phyloP scores from a whole-genome alignment of 1,284 basidiomycete genomes.

The Irpex rosettiformis region DNA sequence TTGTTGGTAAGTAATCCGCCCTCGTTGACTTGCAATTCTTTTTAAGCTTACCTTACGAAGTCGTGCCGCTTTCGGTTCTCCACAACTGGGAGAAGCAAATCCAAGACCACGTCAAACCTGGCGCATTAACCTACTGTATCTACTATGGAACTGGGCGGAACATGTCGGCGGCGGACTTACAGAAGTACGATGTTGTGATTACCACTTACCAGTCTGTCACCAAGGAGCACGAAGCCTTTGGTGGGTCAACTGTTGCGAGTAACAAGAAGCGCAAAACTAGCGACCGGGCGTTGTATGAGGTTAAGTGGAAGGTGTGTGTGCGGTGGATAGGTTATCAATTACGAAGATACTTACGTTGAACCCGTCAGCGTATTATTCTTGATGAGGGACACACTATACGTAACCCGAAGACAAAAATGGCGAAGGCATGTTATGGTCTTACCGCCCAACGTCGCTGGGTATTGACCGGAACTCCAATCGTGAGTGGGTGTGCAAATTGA shows the following conservation, averaged over 20 bases:
- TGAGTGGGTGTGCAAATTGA: constrained; percentile 32
- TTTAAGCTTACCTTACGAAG: constrained; percentile 37
- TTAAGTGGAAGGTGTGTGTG: constrained; percentile 72
- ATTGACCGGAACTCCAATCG: constrained; percentile 84
- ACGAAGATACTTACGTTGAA: neutral
- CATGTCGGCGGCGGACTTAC: constrained; percentile 56
- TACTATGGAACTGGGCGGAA: constrained; percentile 74
- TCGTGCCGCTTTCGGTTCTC: constrained; percentile 82
- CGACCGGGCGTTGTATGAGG: constrained; percentile 52
- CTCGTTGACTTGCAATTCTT: too few species aligned
- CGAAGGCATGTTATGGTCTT: constrained; percentile 65
- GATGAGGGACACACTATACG: constrained; percentile 89
- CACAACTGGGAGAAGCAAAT: constrained; percentile 94
- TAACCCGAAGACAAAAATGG: constrained; percentile 84
- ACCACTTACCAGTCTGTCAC: constrained; percentile 82
- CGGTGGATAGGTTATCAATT: neutral
- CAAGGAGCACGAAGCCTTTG: constrained; percentile 40
- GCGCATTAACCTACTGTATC: constrained; percentile 52
- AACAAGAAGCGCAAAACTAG: constrained; percentile 56
- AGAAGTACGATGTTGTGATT: constrained; percentile 78
- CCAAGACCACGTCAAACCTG: constrained; percentile 65
- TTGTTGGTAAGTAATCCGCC: constrained; percentile 60
- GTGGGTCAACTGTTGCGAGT: constrained; percentile 23
- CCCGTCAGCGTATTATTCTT: constrained; percentile 65
- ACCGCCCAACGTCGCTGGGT: constrained; percentile 78